Evolutionary conservation across 140 eudicot genomes (phyloP), one percentile per base, ranked within the genome.

Genomic region (Cichorium intybus): DNA sequence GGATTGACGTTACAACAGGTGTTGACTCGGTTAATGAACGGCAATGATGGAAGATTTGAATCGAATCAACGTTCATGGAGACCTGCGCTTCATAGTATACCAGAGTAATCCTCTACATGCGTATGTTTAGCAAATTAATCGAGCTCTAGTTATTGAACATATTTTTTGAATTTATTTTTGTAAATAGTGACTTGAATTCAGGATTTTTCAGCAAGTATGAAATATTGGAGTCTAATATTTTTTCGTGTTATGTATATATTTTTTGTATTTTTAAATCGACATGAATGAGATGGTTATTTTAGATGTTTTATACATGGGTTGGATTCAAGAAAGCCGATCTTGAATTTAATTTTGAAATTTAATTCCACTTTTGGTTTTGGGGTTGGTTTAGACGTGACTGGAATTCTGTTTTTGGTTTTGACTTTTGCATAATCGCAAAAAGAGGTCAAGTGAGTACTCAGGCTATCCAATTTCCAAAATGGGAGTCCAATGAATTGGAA

Each of bases 11-110:
- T 76, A 23, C 72, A 79, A 18, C 79, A 85, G 39, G 77, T 76
- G 46, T 46, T 85, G 58, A 28, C 28, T 6, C 68, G 52, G 21
- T 50, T 81, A 67, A 82, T 79, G 0, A 73, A 73, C 51, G 81
- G 62, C 47, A 55, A 77, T 0, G 73, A 68, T 50, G 51, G 37
- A 49, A 47, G 46, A n/a, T 52, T 37, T 24, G 70, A 51, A 21
- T 43, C 70, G 6, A 54, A 62, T 76, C 83, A 69, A 48, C 68
- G 77, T 34, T 62, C 93, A 0, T 85, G 88, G 88, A 82, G 80
- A 49, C 85, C 93, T 28, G 70, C 69, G 12, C 66, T 85, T 15
- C 66, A 69, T 18, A 82, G 75, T 59, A 85, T 85, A 72, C 81
- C 88, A 0, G 93, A 81, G 65, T 75, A 10, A 68, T 59, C 54